phyloP scores from a whole-genome alignment of 192 early-diverging fungal genomes.

The Coemansia sp. region DNA sequence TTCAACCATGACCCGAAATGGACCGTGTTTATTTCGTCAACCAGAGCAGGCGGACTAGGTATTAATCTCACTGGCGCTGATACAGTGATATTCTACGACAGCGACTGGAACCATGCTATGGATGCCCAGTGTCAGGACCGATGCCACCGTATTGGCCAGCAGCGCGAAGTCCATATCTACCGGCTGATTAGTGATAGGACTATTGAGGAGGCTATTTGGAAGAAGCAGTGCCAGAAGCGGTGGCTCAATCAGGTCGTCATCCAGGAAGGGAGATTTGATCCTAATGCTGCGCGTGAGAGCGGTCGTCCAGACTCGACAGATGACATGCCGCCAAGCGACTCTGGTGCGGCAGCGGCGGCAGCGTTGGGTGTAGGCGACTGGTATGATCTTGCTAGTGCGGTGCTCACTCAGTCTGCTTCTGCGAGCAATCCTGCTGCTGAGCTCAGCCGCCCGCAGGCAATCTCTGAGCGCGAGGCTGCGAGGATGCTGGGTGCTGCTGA shows the following conservation, averaged over 20 bases:
- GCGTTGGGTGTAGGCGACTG: conserved; percentile 38
- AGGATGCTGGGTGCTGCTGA: conserved; percentile 24
- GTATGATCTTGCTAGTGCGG: conserved; percentile 38
- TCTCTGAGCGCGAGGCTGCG: conserved; percentile 31
- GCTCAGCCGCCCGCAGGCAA: neutral
- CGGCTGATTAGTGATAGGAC: conserved; percentile 73
- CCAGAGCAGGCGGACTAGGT: conserved; percentile 93
- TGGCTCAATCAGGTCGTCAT: conserved; percentile 81
- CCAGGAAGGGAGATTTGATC: conserved; percentile 74
- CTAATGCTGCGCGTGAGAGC: neutral
- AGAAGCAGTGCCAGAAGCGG: conserved; percentile 78
- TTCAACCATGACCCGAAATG: conserved; percentile 90
- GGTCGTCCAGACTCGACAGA: neutral
- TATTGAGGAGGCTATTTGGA: conserved; percentile 78
- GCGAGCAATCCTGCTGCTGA: neutral
- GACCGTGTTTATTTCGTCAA: conserved; percentile 93
- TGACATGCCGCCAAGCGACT: neutral
- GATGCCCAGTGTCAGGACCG: conserved; percentile 96
- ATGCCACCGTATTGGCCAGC: conserved; percentile 95
- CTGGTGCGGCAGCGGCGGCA: conserved; percentile 1
- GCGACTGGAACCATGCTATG: conserved; percentile 95
- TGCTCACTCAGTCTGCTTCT: conserved; percentile 29
- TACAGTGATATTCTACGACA: conserved; percentile 95
- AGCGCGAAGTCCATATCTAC: conserved; percentile 77
- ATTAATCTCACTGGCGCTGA: conserved; percentile 96